Base-by-base conservation (phyloP, 441 rosid genomes). In the Gossypium trilobum region DNA sequence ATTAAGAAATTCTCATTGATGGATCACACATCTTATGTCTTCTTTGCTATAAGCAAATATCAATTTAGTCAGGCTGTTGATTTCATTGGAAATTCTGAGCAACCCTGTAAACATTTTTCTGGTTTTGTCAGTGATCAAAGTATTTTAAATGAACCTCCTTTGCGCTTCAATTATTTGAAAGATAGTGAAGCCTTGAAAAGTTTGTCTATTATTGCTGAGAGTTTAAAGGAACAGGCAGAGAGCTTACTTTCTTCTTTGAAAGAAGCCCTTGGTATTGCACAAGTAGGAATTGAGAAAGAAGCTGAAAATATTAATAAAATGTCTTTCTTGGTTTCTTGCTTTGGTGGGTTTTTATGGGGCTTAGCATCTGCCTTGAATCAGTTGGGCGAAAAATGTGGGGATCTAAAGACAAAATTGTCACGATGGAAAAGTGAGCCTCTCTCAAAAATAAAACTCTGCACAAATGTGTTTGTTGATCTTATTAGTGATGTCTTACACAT, bases 301-400 rank as follows among this genome's bases (percentile, higher is more conserved):
- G 81, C 74, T 68, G 75, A 80, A 27, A 73, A 81, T 76, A 70
- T 84, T 78, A 79, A 79, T 80, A 83, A 81, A 75, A 74, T 87
- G 74, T 83, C 89, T 68, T 82, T 82, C 60, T 51, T 78, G n/a
- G 50, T 85, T 75, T 86, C 93, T 75, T 91, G 93, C 79, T 73
- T 89, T 67, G 78, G 87, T 80, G 98, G 98, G 71, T 87, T 85
- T 75, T 70, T 95, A 78, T 91, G 97, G 93, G 98, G 98, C 77
- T 74, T 91, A 71, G 86, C 91, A 78, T 87, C 89, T 64, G 85
- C 87, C 54, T 73, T 80, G 74, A 78, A 81, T 76, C 80, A 75
- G 58, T 71, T 68, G 54, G 85, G 78, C 72, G 79, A 73, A 55
- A 78, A 78, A 76, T 79, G 71, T 66, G 67, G 72, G 70, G 84